Conservation (phyloP, 2,329 filamentous ascomycete species). For the Huntiella savannae region DNA sequence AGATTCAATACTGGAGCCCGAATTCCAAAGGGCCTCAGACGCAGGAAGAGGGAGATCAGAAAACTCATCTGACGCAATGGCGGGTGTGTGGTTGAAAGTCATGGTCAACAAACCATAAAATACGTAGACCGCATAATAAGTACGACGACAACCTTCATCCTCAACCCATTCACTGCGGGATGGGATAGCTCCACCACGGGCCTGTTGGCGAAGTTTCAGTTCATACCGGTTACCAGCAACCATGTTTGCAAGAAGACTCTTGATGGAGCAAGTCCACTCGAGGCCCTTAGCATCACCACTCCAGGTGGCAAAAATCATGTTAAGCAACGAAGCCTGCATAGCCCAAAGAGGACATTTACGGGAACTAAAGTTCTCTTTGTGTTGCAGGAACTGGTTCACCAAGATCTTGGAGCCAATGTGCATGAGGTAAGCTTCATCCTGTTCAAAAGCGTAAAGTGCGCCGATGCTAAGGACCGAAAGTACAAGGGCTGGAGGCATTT, state of each 20-base stretch:
- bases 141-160: conserved; percentile 87
- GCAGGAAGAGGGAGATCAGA: conserved; percentile 84
- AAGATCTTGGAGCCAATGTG: conserved; percentile 96
- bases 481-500: conserved; percentile 63
- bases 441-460: conserved; percentile 88
- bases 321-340: conserved; percentile 89
- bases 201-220: conserved; percentile 79
- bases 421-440: conserved; percentile 89
- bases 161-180: conserved; percentile 85
- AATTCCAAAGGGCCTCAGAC: conserved; percentile 85
- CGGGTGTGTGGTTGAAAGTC: conserved; percentile 94
- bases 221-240: conserved; percentile 94
- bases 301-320: conserved; percentile 99
- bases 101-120: conserved; percentile 91
- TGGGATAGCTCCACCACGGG: conserved; percentile 55
- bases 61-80: conserved; percentile 96
- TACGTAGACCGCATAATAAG: conserved; percentile 97
- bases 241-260: conserved; percentile 96
- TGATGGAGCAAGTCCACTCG: conserved; percentile 98
- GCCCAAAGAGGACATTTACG: conserved; percentile 95
- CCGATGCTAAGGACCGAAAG: conserved; percentile 87
- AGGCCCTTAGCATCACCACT: conserved; percentile 93
- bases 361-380: conserved; percentile 97
- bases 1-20: conserved; percentile 57
- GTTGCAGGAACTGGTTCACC: conserved; percentile 90